Base-by-base conservation (phyloP, 768 basidiomycete genomes). In the Coprinopsis cinerea region DNA sequence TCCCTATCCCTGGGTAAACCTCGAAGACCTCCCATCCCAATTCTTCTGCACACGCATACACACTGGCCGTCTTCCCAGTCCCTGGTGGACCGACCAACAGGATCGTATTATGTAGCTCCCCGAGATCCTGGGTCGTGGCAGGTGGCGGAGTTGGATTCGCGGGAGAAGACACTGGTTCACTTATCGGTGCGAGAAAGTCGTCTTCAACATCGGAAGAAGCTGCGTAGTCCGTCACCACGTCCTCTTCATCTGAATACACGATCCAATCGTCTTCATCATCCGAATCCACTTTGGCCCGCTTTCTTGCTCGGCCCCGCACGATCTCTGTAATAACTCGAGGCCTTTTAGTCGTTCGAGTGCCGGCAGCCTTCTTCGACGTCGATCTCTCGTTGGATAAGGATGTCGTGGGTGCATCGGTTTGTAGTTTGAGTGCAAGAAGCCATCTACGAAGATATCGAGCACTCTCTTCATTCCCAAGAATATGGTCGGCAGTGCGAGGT, bases 21-120 rank as follows among this genome's bases (percentile, higher is more conserved):
- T 99, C 96, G 60, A 97, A 96, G 11, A 98, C 82, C 44, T 94
- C 90, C 90, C 91, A 99, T 13, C 85, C 91, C 27, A 99, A 74
- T 67, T 99, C 95, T 47, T 83, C 81, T 3, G 93, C 92, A 60
- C 92, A 94, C 0, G 95, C 93, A 66, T 96, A 93, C 1, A 96
- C 86, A 18, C 91, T 79, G 1, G 91, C 84, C 4, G 92, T 94
- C 70, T 99, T 99, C 26, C 96, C 96, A 47, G 74, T 75, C 10
- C 94, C 95, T 26, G 77, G 67, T 1, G 92, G 92, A 0, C 96
- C 96, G 36, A 71, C 63, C 34, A 99, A 76, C 13, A 99, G 70
- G 43, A 98, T 87, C 0, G 92, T 86, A 64, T 97, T 98, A 42
- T 85, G 83, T 27, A 98, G 73, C 42, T 73, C 66, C 35, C 71